Evolutionary conservation across 345 rosid genomes (phyloP), one percentile per base, ranked within the genome.

Genomic region (Syzygium oleosum): DNA sequence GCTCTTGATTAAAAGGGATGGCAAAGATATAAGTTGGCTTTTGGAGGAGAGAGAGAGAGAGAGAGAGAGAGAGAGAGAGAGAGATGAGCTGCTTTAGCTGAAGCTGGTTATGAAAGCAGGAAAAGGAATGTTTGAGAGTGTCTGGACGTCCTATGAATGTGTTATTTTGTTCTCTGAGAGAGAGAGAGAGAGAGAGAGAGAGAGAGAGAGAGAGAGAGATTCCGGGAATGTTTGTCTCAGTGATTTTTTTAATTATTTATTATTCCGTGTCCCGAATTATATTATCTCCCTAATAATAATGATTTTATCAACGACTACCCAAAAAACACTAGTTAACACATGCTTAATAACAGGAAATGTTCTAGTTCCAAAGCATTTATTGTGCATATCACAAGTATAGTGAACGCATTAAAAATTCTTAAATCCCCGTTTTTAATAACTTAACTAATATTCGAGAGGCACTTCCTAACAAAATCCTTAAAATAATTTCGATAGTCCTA

Each of bases 131-230:
- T 88, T 86, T 90, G 85, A 73, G 88, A 86, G 92, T 88, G 90
- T 89, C 91, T 90, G 94, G 89, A 89, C 86, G 90, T 91, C 88
- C 89, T 92, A 43, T 91, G 92, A 86, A 90, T 91, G 83, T 73
- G 46, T 73, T 34, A 38, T 41, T 73, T 38, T 73, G 83, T 38
- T 73, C 83, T 38, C 83, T 73, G 38, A 63, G 73, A 63, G 38
- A 61, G 38, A 61, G 61, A 58, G 63, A 61, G 61, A 58, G 63
- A 56, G 65, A 61, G 34, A 61, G 77, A 63, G 38, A 63, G 73
- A 58, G 65, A 58, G 27, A 55, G 59, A 56, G 61, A 56, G 63
- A 56, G 63, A 23, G 29, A 58, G 63, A 59, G 65, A 59, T 73
- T 19, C 83, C 83, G 23, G 83, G 83, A 73, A 73, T 73, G 49